Evolutionary conservation across 208 protist genomes (phyloP), one percentile per base, ranked within the genome.

Genomic region (Crithidia expoeki): DNA sequence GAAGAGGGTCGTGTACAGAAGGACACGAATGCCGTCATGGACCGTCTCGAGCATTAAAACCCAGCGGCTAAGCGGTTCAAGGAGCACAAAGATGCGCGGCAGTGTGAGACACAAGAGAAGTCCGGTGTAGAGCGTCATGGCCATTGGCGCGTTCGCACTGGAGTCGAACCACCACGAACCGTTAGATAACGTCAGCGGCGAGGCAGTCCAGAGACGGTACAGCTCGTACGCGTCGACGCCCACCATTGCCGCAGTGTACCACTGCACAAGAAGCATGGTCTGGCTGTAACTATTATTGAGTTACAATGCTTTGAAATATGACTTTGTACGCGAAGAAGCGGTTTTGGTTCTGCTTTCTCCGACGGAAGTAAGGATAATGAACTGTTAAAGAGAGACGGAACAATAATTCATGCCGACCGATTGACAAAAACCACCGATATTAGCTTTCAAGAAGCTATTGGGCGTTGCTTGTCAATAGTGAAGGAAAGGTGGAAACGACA

Each of bases 31-130:
- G 9, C 65, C 57, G 47, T 92, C 81, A 34, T 80, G 61, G 19
- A 80, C 56, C 1, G 84, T 79, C 34, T 82, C 74, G 33, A 81
- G 47, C 62, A 92, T 58, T 40, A 87, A 44, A 10, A 84, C 25
- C 84, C 84, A 92, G 19, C 78, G 86, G 55, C 79, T 88, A 4
- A 92, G 68, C 4, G 84, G 81, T 46, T 92, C 76, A 6, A 83
- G 47, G 19, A 84, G n/a, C 2, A 89, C 76, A 46, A 88, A 81
- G 0, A 84, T 17, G 36, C 79, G 80, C 28, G 86, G 71, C 25
- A 89, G 58, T 42, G 72, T 74, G 34, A 89, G 53, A 42, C 85
- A 64, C n/a, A 79, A 9, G n/a, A 92, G 38, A 30, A 85, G 36
- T 1, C 56, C 46, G 4, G 81, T 77, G 65, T 81, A 81, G 16